Evolutionary conservation across 2,329 filamentous ascomycete species (phyloP).

Genomic region (Botrytis hyacinthi): DNA sequence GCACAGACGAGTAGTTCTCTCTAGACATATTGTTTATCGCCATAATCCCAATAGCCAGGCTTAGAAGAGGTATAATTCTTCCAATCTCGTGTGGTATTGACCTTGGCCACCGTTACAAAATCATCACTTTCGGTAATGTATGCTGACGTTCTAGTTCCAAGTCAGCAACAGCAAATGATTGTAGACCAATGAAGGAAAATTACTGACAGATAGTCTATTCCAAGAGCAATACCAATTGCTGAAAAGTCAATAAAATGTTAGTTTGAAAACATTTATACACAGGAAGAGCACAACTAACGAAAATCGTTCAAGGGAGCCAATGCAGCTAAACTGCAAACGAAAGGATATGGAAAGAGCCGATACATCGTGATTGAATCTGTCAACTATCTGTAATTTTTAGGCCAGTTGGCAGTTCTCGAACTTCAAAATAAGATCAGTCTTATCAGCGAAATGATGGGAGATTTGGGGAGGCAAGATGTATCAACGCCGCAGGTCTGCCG

Average conservation of each 20-base stretch:
- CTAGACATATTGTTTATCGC: neutral
- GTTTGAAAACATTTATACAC: neutral
- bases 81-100: neutral
- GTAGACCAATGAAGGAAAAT: neutral
- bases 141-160: neutral
- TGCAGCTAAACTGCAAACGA: neutral
- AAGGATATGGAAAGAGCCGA: neutral
- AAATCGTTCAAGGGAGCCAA: neutral
- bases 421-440: neutral
- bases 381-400: neutral
- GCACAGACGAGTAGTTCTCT: neutral
- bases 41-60: neutral
- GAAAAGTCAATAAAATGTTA: neutral
- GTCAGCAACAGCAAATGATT: neutral
- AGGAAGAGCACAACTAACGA: neutral
- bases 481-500: neutral
- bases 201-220: neutral
- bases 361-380: neutral
- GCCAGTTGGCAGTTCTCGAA: neutral
- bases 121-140: constrained; percentile 3
- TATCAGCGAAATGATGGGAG: neutral
- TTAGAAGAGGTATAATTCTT: neutral
- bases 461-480: neutral
- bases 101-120: neutral
- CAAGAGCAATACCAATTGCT: neutral